A percentile compares a stretch with the other conserved stretches of the same genome.
phyloP scores from a whole-genome alignment of 2,329 filamentous ascomycete genomes.

The Botrytis byssoidea region DNA sequence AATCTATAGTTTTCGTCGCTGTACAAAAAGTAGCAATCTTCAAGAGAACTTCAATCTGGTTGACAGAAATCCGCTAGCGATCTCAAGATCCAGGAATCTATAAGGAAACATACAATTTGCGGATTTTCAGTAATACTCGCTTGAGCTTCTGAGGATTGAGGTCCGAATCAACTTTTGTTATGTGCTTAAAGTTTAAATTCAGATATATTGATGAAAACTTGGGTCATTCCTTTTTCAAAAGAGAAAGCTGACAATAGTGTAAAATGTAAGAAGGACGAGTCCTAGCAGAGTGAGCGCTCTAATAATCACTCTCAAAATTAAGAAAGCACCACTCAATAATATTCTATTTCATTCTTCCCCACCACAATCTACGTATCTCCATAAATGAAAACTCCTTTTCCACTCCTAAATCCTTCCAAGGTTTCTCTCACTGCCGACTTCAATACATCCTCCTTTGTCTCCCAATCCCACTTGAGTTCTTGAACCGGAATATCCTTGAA shows the following conservation, averaged over 20 bases:
- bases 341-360: not conserved
- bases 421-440: slow-evolving; percentile 77
- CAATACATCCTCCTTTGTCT: slow-evolving; percentile 68
- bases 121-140: not conserved
- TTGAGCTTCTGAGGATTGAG: not conserved
- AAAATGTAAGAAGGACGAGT: not conserved
- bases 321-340: not conserved
- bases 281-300: not conserved
- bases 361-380: slow-evolving; percentile 45
- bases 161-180: not conserved
- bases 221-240: not conserved
- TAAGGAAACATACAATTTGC: not conserved
- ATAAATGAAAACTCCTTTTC: slow-evolving; percentile 90
- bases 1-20: not conserved
- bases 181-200: not conserved
- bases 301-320: not conserved
- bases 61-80: not conserved
- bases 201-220: not conserved
- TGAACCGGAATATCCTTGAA: slow-evolving; percentile 85
- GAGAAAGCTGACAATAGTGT: not conserved
- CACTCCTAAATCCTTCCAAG: slow-evolving; percentile 76
- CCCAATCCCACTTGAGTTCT: slow-evolving; percentile 78
- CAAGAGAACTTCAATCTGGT: not conserved
- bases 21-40: not conserved
- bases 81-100: not conserved